Conservation (phyloP, 2,329 filamentous ascomycete genomes). For the Plenodomus tracheiphilus region DNA sequence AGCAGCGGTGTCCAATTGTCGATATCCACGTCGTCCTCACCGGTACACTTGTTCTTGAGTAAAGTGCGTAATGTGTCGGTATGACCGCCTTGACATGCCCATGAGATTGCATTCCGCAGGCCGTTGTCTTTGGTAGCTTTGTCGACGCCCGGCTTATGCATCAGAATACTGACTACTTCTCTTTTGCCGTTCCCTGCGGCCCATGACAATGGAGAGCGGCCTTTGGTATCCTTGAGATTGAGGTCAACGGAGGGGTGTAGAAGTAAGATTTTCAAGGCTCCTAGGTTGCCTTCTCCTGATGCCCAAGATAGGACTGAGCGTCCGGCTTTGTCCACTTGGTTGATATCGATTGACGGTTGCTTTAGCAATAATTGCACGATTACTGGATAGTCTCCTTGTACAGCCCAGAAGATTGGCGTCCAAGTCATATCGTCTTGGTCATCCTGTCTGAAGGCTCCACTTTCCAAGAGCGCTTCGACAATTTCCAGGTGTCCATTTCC, state of each 20-base stretch:
- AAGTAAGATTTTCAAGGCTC: constrained; percentile 28
- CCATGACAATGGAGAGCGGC: constrained; percentile 39
- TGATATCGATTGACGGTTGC: constrained; percentile 27
- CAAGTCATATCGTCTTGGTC: constrained; percentile 27
- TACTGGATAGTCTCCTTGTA: constrained; percentile 26
- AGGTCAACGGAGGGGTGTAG: constrained; percentile 23
- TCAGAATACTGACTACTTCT: constrained; percentile 25
- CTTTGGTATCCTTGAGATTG: constrained; percentile 33
- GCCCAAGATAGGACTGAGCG: constrained; percentile 44
- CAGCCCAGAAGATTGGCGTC: constrained; percentile 42
- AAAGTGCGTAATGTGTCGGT: constrained; percentile 30
- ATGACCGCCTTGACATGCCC: constrained; percentile 30
- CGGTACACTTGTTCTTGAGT: constrained; percentile 30
- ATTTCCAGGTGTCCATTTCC: constrained; percentile 37
- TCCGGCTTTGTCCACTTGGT: constrained; percentile 36
- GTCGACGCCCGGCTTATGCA: constrained; percentile 28
- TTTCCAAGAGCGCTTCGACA: constrained; percentile 27
- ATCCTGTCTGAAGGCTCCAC: constrained; percentile 18
- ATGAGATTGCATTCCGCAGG: constrained; percentile 38
- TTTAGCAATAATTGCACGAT: constrained; percentile 27
- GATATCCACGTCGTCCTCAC: constrained; percentile 38
- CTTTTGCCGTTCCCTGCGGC: constrained; percentile 33
- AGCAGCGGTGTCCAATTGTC: constrained; percentile 44
- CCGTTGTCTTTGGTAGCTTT: constrained; percentile 34
- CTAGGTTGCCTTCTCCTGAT: constrained; percentile 31